Evolutionary conservation across 805 yeast species (phyloP).

Genomic region (Tetrapisispora iriomotensis): DNA sequence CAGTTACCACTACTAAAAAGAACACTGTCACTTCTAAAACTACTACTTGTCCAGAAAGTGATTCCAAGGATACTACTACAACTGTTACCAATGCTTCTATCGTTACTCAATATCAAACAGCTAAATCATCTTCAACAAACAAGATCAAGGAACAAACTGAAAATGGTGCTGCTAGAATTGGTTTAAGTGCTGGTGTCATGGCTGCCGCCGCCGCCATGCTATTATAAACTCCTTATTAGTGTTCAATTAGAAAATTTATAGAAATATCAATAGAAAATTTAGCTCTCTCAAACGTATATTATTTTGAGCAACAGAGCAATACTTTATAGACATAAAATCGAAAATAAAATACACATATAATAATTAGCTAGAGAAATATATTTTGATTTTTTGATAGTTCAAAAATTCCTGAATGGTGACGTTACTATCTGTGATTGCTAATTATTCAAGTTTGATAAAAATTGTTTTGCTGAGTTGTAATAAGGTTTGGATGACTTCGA

Average conservation of each 20-base stretch:
- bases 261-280: background rate
- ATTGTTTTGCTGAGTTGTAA: too few species aligned
- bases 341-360: too few species aligned
- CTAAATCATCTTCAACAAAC: too few species aligned
- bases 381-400: too few species aligned
- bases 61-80: background rate
- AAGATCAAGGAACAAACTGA: constrained; percentile 6
- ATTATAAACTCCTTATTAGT: background rate
- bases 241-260: background rate
- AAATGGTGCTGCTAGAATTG: constrained; percentile 6
- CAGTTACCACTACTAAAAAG: constrained; percentile 11
- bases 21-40: constrained; percentile 2
- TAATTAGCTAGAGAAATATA: too few species aligned
- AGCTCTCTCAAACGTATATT: background rate
- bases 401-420: too few species aligned
- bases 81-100: background rate
- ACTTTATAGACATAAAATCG: too few species aligned
- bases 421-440: too few species aligned
- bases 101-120: too few species aligned
- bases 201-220: constrained; percentile 7
- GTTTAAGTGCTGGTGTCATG: constrained; percentile 6
- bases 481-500: too few species aligned
- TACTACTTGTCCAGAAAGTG: constrained; percentile 6
- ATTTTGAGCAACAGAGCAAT: too few species aligned
- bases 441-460: too few species aligned